phyloP scores from a whole-genome alignment of 768 basidiomycete species.

The Tylopilus sp. region DNA sequence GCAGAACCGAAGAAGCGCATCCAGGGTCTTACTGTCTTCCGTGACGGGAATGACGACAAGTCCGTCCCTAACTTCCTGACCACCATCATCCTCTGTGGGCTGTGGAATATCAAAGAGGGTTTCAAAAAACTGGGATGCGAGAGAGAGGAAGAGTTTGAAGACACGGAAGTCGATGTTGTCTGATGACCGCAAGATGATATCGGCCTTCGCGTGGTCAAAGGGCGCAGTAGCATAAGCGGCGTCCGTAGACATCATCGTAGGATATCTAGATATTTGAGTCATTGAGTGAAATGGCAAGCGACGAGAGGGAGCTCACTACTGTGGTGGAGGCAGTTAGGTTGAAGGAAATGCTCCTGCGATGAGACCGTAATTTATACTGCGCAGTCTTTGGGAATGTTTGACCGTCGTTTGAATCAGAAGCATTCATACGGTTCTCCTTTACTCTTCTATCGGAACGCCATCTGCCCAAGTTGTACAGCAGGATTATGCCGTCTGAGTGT shows the following conservation, averaged over 20 bases:
- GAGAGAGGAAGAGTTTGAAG: conserved; percentile 6
- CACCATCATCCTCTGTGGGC: conserved; percentile 1
- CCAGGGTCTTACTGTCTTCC: conserved; percentile 20
- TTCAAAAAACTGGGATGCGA: conserved; percentile 28
- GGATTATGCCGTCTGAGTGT: background rate
- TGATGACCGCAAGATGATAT: conserved; percentile 10
- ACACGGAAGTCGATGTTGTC: background rate
- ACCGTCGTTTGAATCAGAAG: background rate
- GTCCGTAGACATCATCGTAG: background rate
- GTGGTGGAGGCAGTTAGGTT: background rate
- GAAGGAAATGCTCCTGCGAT: background rate
- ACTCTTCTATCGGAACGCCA: background rate
- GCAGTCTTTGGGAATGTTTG: background rate
- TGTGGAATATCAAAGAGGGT: conserved; percentile 28
- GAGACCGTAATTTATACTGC: background rate
- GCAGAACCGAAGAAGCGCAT: conserved; percentile 8
- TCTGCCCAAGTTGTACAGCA: background rate
- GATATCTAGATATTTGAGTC: background rate
- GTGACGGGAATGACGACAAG: conserved; percentile 17
- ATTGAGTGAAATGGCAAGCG: background rate
- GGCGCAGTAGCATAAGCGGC: background rate
- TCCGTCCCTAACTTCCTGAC: conserved; percentile 16
- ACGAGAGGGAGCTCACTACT: background rate
- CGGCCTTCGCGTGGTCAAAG: conserved; percentile 15
- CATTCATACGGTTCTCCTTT: background rate